Evolutionary conservation across 202 grass and related monocot species (phyloP).

Genomic region (Elaeis oleifera): DNA sequence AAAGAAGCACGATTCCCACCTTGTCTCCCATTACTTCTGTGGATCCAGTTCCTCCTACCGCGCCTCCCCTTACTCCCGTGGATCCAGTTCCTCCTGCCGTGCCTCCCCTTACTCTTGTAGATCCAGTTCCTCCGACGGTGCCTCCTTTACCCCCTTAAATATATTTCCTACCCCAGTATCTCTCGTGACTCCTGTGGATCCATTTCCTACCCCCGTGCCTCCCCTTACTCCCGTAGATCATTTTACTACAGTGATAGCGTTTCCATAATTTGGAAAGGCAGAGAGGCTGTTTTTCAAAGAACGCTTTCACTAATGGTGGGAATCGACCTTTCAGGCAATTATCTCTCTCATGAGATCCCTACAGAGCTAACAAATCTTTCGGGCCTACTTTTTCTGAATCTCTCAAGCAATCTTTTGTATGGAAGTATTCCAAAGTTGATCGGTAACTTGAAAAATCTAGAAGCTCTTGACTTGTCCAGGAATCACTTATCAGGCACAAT

Average conservation of each 20-base stretch:
- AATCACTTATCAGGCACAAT: constrained; percentile 10
- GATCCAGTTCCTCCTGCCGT: no score
- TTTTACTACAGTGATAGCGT: not conserved
- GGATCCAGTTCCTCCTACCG: no score
- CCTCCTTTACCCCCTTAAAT: no score
- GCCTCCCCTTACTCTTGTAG: no score
- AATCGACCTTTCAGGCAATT: constrained; percentile 19
- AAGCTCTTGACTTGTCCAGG: constrained; percentile 20
- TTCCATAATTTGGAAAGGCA: not conserved
- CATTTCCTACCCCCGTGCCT: not conserved
- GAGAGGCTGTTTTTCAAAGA: not conserved
- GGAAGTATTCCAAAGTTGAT: constrained; percentile 21
- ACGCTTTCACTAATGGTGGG: not conserved
- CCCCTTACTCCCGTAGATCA: not conserved
- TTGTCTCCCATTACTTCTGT: no score
- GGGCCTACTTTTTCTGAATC: constrained; percentile 10
- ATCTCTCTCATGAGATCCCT: constrained; percentile 16
- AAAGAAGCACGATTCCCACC: no score
- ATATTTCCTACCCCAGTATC: no score
- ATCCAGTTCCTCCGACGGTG: no score
- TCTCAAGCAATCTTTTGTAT: constrained; percentile 20
- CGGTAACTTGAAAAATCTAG: constrained; percentile 8
- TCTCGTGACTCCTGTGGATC: no score
- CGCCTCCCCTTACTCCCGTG: no score
- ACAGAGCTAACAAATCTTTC: constrained; percentile 2